Percentiles rank a stretch among this genome's conserved stretches.
phyloP scores from a whole-genome alignment of 371 early-diverging fungal species.

The Syncephalis plumigaleata region DNA sequence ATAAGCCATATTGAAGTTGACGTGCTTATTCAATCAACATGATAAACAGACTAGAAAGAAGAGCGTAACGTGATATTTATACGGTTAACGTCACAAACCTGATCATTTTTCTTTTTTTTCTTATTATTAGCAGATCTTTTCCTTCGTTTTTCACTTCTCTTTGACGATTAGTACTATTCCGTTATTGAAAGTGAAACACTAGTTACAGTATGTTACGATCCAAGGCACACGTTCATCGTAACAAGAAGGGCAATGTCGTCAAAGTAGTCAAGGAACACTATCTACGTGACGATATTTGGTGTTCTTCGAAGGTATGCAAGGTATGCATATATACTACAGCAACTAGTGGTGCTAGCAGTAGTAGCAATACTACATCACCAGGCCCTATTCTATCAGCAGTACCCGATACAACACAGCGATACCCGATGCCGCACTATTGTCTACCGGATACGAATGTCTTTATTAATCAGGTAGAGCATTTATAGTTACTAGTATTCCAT shows the following conservation, averaged over 20 bases:
- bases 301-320: constrained; percentile 45
- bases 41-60: too few relatives aligned
- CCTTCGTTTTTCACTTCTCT: too few relatives aligned
- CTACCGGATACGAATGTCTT: constrained; percentile 94
- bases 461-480: constrained; percentile 62
- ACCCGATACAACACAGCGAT: constrained; percentile 20
- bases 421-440: constrained; percentile 47
- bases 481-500: not conserved
- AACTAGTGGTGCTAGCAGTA: too few relatives aligned
- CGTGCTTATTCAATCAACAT: too few relatives aligned
- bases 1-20: too few relatives aligned
- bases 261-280: constrained; percentile 94
- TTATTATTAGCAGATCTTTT: too few relatives aligned
- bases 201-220: constrained; percentile 30
- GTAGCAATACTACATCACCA: constrained; percentile 11
- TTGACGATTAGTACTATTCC: too few relatives aligned
- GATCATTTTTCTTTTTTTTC: too few relatives aligned
- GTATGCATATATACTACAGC: constrained; percentile 27
- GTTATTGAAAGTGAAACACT: too few relatives aligned
- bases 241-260: constrained; percentile 72
- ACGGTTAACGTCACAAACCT: too few relatives aligned
- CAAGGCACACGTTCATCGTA: constrained; percentile 57
- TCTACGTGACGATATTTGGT: constrained; percentile 85
- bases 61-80: too few relatives aligned
- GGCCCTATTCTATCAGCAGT: constrained; percentile 8